Conservation (phyloP, 2,329 filamentous ascomycete species). For the Verticillium nubilum region DNA sequence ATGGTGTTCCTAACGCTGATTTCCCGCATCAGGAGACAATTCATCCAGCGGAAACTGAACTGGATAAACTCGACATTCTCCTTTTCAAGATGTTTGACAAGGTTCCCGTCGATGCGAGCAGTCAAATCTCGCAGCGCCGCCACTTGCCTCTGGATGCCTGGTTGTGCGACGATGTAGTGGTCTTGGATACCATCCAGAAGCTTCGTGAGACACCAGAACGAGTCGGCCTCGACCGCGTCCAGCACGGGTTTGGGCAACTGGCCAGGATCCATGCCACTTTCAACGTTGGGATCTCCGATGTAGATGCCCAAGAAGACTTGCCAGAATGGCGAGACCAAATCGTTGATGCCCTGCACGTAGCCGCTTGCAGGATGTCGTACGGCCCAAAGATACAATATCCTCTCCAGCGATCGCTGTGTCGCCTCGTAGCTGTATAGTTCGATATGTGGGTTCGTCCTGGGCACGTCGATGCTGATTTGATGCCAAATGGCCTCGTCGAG, state of each 20-base stretch:
- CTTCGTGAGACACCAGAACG: constrained; percentile 98
- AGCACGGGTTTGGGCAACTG: constrained; percentile 86
- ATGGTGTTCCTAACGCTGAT: constrained; percentile 96
- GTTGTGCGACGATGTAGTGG: constrained; percentile 97
- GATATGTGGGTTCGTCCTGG: constrained; percentile 91
- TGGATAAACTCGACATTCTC: constrained; percentile 98
- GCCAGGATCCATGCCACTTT: constrained; percentile 93
- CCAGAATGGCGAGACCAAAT: constrained; percentile 96
- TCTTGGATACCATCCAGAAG: constrained; percentile 98
- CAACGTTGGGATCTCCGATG: constrained; percentile 88
- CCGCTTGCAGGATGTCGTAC: constrained; percentile 95
- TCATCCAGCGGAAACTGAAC: constrained; percentile 99
- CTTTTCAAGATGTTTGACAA: constrained; percentile 83
- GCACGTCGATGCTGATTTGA: constrained; percentile 97
- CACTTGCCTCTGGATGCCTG: constrained; percentile 93
- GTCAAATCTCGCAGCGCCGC: constrained; percentile 84
- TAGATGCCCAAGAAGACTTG: constrained; percentile 94
- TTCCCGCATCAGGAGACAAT: constrained; percentile 95
- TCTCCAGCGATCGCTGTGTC: constrained; percentile 87
- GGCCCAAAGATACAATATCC: constrained; percentile 95
- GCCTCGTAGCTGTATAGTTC: constrained; percentile 94
- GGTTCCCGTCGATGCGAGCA: constrained; percentile 74
- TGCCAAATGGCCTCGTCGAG: constrained; percentile 98
- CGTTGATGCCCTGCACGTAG: constrained; percentile 98
- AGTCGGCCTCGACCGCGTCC: constrained; percentile 95